Evolutionary conservation across 139 green algal species (phyloP), one percentile per base, ranked within the genome.

Genomic region (Chlamydomonas incerta): DNA sequence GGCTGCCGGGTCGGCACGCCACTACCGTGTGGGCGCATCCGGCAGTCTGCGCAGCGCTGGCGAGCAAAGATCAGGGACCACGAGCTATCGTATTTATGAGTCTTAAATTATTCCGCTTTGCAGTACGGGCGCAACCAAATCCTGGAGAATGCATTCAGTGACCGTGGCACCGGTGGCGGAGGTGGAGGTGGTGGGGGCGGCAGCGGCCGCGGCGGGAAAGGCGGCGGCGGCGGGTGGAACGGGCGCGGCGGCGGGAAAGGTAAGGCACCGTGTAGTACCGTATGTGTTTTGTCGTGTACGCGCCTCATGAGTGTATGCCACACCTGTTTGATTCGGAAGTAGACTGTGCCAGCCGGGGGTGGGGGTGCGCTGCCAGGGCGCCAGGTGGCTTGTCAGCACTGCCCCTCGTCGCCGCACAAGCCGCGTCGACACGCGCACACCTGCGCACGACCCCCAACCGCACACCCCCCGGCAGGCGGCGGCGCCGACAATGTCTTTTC

Each of bases 91-190:
- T 57, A 20, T 14, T 14, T 57, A 14, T 14, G 11, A 20, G 50
- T 57, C 50, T 10, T 10, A 20, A 10, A 57, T 57, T 14, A 10
- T 62, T 24, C 55, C 18, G 20, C 3, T 62, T 10, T 72, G 65
- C 79, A 85, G 79, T 85, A 85, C n/a, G 79, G 47, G 2, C 31
- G 31, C 35, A 85, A 85, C 47, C 9, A 66, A 31, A 8, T 67
- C 1, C 31, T 75, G 11, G 79, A 85, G 47, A 57, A 52, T 18
- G 75, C 75, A 3, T 67, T 66, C 17, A 26, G 55, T n/a, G 60
- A n/a, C 18, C 26, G n/a, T 9, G 63, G 62, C 62, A 69, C 8
- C 57, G 33, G 28, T 24, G 58, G 60, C 58, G 26, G 55, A 29
- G 76, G 58, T 18, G 76, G 29, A 24, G 63, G 62, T 47, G 79